These are phyloP conservation scores for Mrakia gelida DNA, from an alignment of 768 basidiomycete species.

Conservation along the genomic window DNA sequence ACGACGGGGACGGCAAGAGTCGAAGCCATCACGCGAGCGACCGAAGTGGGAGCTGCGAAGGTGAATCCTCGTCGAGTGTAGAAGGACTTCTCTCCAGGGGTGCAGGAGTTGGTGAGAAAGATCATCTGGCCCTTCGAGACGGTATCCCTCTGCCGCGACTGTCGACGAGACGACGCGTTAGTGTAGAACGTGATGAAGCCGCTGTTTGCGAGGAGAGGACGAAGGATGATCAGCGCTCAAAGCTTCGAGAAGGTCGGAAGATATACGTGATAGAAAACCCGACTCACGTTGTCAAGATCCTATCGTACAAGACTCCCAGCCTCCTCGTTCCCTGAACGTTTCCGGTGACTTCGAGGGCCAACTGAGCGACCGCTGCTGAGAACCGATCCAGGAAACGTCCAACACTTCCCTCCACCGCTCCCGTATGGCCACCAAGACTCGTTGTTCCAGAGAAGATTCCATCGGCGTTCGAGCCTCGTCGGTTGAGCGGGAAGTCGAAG, in stretches of 20 bases:
- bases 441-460: neutral
- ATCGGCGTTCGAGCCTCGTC: neutral
- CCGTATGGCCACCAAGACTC: neutral
- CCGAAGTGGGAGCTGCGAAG: conserved; percentile 42
- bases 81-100: conserved; percentile 39
- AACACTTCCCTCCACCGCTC: conserved; percentile 30
- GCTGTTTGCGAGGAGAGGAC: neutral
- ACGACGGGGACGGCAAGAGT: conserved; percentile 42
- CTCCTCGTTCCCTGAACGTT: conserved; percentile 36
- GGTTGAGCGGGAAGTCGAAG: neutral
- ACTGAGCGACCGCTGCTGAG: conserved; percentile 35
- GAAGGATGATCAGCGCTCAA: too few species aligned
- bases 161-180: neutral
- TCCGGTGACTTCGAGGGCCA: conserved; percentile 41
- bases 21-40: conserved; percentile 40
- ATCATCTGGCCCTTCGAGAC: conserved; percentile 45
- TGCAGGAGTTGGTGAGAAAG: conserved; percentile 42
- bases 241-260: neutral
- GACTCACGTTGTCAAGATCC: conserved; percentile 45
- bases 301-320: conserved; percentile 45
- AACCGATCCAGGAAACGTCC: conserved; percentile 44
- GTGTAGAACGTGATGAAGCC: conserved; percentile 24
- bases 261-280: neutral
- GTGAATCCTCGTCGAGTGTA: conserved; percentile 41
- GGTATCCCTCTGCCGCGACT: conserved; percentile 33